phyloP scores from a whole-genome alignment of 108 stramenopile species.

The Cyclotella sp. region DNA sequence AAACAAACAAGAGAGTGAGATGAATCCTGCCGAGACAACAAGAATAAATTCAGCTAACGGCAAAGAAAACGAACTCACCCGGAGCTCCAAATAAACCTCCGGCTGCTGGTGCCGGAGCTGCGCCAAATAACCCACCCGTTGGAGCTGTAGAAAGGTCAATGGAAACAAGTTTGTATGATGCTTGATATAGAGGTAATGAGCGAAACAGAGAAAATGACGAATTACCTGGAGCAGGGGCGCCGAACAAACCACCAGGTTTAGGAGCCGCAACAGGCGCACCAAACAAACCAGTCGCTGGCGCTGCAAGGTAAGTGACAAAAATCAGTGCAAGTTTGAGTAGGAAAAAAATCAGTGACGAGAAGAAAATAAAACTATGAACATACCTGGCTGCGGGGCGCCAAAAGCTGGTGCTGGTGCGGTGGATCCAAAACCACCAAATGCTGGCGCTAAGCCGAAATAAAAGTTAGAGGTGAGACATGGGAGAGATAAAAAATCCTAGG shows the following conservation, averaged over 20 bases:
- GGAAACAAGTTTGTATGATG: neutral
- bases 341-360: neutral
- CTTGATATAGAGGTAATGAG: neutral
- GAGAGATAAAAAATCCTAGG: neutral
- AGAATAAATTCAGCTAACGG: neutral
- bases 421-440: constrained; percentile 57
- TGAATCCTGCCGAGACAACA: neutral
- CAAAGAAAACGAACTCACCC: neutral
- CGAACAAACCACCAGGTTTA: constrained; percentile 55
- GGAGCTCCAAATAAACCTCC: constrained; percentile 11
- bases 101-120: constrained; percentile 29
- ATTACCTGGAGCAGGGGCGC: constrained; percentile 40
- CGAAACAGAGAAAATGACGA: neutral
- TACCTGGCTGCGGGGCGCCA: constrained; percentile 25
- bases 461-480: neutral
- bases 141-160: neutral
- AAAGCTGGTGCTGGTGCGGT: constrained; percentile 62
- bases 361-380: neutral
- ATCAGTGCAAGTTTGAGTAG: neutral
- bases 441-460: constrained; percentile 7
- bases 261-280: constrained; percentile 56
- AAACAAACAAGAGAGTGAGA: neutral
- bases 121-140: neutral
- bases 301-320: neutral
- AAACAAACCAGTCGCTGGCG: constrained; percentile 43